Base-by-base conservation (phyloP, 163 green algal genomes). In the Volvox carteri region DNA sequence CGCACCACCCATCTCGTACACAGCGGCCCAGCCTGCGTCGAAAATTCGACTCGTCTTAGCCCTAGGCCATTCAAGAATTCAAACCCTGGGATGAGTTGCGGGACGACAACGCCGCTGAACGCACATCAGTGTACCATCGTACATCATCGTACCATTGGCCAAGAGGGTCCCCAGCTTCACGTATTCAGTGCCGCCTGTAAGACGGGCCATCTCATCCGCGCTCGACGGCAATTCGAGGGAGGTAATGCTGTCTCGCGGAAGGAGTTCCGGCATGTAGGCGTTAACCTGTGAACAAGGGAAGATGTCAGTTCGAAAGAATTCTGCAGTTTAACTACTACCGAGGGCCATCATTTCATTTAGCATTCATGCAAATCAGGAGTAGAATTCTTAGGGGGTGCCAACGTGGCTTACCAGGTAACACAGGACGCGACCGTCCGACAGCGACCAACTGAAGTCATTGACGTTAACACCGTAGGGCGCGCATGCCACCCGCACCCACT, bases 1-100 rank as follows among this genome's bases (percentile, higher is more conserved):
- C 37, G 30, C 52, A 1, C 84, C 84, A 41, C 84, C 84, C 84
- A 89, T 89, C 41, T 89, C 72, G 72, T 89, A 89, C 18, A 89
- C 84, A 12, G 72, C 84, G 3, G 72, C 4, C 84, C 84, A 89
- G 72, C 84, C 84, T 89, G n/a, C 54, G 7, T 65, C 5, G 3
- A 65, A 19, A 65, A 65, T 65, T 19, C 54, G 28, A 65, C n/a
- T n/a, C n/a, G n/a, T n/a, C n/a, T n/a, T n/a, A n/a, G n/a, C n/a
- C n/a, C n/a, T n/a, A n/a, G n/a, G n/a, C n/a, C n/a, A n/a, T n/a
- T n/a, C n/a, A n/a, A n/a, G n/a, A n/a, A n/a, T n/a, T n/a, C n/a
- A n/a, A n/a, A n/a, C n/a, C n/a, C n/a, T n/a, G n/a, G n/a, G n/a
- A n/a, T n/a, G n/a, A n/a, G n/a, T n/a, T n/a, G n/a, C n/a, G n/a